Evolutionary conservation across 2,329 filamentous ascomycete genomes (phyloP), one percentile per base, ranked within the genome.

Genomic region (Plectosphaerella plurivora): DNA sequence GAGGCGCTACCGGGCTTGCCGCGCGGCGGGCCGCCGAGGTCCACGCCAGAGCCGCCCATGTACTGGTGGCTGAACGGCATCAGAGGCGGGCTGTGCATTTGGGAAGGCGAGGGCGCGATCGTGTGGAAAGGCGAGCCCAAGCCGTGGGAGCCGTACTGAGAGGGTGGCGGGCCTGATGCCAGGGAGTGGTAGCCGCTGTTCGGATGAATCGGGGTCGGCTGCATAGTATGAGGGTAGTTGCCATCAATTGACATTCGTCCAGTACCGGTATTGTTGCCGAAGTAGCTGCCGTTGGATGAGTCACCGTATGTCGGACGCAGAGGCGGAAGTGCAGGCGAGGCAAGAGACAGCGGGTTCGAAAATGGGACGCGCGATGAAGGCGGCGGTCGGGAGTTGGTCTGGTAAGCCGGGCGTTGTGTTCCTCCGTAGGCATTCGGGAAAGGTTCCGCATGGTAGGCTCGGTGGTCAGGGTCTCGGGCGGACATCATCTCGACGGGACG

Each of bases 61-160:
- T 55, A 50, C 50, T 56, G 55, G 15, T 51, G 53, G 35, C 55
- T 48, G 28, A 58, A 58, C 14, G 56, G 51, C 10, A 58, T 49
- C 20, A 48, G 36, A 10, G 56, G 54, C 7, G 56, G 51, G 25
- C 53, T 56, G 37, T 55, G 55, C 16, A 44, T 18, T 12, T 18
- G n/a, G n/a, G 48, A 35, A 4, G 48, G 48, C 5, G 35, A 53
- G 14, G 56, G 56, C 14, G 54, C 54, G n/a, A 58, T 52, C 15
- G 47, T 28, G n/a, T 54, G 45, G 41, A 39, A 49, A 25, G 47
- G 47, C 3, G 47, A 49, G n/a, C 35, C 35, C 35, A 49, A 18
- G 35, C 11, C 5, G 16, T 39, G 47, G 35, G 28, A 33, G 8
- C 41, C 16, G 41, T 44, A 44, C 41, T 44, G 41, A 5, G 41